These are phyloP conservation scores for Talaromyces sp. DNA, from an alignment of 2,329 filamentous ascomycete genomes.

Conservation along the genomic window DNA sequence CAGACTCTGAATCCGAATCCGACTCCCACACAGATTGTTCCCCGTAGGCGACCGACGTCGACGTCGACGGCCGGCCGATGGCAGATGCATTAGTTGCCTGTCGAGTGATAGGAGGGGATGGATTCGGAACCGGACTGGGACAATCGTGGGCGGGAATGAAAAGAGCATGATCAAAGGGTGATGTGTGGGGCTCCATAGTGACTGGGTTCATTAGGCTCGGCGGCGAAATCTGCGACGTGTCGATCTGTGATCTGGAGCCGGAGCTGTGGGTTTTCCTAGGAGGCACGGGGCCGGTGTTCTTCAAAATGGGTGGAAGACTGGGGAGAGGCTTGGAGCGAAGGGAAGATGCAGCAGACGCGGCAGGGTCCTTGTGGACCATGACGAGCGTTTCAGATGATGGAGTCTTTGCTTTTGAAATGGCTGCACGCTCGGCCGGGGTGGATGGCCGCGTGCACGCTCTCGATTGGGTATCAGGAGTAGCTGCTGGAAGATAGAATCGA, in stretches of 20 bases:
- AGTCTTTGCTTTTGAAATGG: constrained; percentile 19
- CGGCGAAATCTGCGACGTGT: constrained; percentile 35
- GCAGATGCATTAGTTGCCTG: constrained; percentile 22
- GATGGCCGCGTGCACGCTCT: constrained; percentile 18
- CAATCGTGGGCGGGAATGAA: constrained; percentile 35
- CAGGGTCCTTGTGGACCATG: constrained; percentile 23
- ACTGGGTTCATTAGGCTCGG: constrained; percentile 33
- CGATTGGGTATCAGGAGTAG: constrained; percentile 12
- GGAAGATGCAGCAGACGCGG: constrained; percentile 21
- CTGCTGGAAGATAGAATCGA: constrained; percentile 20
- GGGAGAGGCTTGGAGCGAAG: constrained; percentile 28
- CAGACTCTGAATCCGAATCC: constrained; percentile 32
- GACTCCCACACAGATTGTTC: constrained; percentile 39
- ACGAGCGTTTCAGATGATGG: constrained; percentile 24
- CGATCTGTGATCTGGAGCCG: constrained; percentile 25
- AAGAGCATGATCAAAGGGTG: constrained; percentile 35
- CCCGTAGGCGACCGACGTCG: constrained; percentile 26
- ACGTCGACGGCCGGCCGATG: constrained; percentile 28
- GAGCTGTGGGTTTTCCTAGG: constrained; percentile 21
- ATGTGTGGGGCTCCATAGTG: constrained; percentile 33
- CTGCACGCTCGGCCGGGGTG: constrained; percentile 16
- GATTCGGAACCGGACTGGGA: constrained; percentile 29
- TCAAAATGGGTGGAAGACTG: constrained; percentile 24
- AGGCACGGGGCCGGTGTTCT: constrained; percentile 14
- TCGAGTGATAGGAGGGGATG: constrained; percentile 26